phyloP scores from a whole-genome alignment of 768 basidiomycete genomes.

The Leccinum longicurvipes region DNA sequence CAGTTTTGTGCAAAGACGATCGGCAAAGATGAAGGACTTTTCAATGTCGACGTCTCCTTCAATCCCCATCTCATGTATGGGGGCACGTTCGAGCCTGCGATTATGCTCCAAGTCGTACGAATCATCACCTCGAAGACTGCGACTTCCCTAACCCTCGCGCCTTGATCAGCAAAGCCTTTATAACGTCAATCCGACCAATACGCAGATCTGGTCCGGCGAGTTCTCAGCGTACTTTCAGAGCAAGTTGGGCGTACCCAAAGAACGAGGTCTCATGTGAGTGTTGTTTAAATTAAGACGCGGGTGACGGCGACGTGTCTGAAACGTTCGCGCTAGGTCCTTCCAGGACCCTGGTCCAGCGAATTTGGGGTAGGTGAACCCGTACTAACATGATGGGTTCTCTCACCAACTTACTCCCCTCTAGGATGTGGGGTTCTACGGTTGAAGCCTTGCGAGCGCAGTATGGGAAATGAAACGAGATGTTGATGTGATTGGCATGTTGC shows the following conservation, averaged over 20 bases:
- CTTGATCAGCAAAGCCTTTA: conserved; percentile 53
- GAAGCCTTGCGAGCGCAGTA: conserved; percentile 6
- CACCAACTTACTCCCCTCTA: not conserved
- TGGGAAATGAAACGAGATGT: not conserved
- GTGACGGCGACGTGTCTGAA: not conserved
- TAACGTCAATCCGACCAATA: conserved; percentile 45
- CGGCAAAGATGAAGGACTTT: conserved; percentile 51
- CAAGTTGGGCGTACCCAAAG: conserved; percentile 46
- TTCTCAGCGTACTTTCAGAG: conserved; percentile 54
- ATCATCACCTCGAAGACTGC: not conserved
- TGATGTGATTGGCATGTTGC: not conserved
- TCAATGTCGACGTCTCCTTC: conserved; percentile 53
- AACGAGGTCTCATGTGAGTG: conserved; percentile 60
- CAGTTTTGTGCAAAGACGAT: conserved; percentile 54
- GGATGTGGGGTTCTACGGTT: conserved; percentile 14
- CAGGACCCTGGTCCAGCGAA: conserved; percentile 25
- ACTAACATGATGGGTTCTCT: not conserved
- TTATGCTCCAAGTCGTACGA: conserved; percentile 57
- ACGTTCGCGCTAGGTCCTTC: conserved; percentile 18
- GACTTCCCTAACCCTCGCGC: not conserved
- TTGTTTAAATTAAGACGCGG: not conserved
- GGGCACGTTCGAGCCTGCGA: conserved; percentile 65
- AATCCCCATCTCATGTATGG: conserved; percentile 59
- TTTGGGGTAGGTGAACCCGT: conserved; percentile 18
- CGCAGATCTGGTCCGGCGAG: conserved; percentile 51